Evolutionary conservation across 2,329 filamentous ascomycete species (phyloP).

Genomic region (Pseudogymnoascus sp.): DNA sequence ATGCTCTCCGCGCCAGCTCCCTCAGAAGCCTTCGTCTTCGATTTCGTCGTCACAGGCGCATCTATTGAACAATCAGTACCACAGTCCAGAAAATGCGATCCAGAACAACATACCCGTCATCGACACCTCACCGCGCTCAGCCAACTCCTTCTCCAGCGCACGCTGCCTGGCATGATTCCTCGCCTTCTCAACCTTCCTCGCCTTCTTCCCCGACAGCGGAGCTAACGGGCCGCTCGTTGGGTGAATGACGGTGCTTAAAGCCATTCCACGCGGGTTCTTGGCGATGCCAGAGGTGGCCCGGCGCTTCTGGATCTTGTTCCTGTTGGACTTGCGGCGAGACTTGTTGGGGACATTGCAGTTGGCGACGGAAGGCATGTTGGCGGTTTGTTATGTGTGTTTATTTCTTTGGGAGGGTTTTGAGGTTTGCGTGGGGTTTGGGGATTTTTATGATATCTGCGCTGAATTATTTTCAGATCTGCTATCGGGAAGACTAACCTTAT

Average conservation of each 20-base stretch:
- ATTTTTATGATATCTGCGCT: conserved; percentile 5
- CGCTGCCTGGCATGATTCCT: conserved; percentile 26
- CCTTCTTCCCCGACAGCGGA: conserved; percentile 29
- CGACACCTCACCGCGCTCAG: conserved; percentile 25
- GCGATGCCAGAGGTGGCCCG: conserved; percentile 23
- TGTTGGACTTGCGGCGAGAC: conserved; percentile 23
- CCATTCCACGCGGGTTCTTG: conserved; percentile 28
- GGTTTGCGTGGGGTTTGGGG: neutral
- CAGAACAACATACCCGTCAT: conserved; percentile 26
- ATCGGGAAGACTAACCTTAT: conserved; percentile 7
- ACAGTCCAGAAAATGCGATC: neutral
- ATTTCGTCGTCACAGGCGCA: conserved; percentile 7
- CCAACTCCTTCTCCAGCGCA: conserved; percentile 27
- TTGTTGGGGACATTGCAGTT: conserved; percentile 31
- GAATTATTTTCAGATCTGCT: conserved; percentile 9
- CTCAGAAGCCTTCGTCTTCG: neutral
- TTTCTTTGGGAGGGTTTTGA: neutral
- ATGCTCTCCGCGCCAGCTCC: neutral
- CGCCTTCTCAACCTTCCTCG: conserved; percentile 27
- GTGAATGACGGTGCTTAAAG: conserved; percentile 23
- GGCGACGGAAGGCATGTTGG: conserved; percentile 28
- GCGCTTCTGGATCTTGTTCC: conserved; percentile 27
- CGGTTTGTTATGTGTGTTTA: neutral
- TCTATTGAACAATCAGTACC: neutral
- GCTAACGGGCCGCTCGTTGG: conserved; percentile 28